Evolutionary conservation across 2,329 filamentous ascomycete species (phyloP).

Genomic region (Lachnellula arida): DNA sequence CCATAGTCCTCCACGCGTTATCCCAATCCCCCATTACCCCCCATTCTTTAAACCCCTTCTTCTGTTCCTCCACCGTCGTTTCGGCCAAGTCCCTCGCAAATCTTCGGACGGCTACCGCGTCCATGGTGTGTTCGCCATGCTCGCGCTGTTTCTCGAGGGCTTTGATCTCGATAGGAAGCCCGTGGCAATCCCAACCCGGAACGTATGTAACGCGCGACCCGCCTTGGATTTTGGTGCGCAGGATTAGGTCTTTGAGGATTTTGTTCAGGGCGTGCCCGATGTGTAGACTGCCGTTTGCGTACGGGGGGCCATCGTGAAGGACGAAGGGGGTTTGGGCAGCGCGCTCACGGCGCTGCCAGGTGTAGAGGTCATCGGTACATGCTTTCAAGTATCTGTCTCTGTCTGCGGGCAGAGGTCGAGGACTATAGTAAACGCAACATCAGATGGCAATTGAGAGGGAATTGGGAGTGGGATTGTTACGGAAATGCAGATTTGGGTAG

Average conservation of each 20-base stretch:
- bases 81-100: constrained; percentile 62
- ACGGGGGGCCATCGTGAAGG: constrained; percentile 93
- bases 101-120: constrained; percentile 55
- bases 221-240: no score
- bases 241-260: constrained; percentile 71
- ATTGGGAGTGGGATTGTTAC: constrained; percentile 36
- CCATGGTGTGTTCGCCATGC: constrained; percentile 35
- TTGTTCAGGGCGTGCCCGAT: constrained; percentile 96
- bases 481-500: constrained; percentile 72
- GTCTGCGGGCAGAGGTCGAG: constrained; percentile 38
- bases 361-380: constrained; percentile 84
- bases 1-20: constrained; percentile 73
- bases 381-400: constrained; percentile 58
- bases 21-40: constrained; percentile 81
- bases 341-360: constrained; percentile 62
- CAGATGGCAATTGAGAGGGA: constrained; percentile 3
- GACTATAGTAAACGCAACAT: constrained; percentile 20
- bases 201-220: constrained; percentile 60
- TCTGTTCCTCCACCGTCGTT: constrained; percentile 67
- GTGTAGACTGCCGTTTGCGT: constrained; percentile 89
- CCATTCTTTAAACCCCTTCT: constrained; percentile 66
- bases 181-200: constrained; percentile 97
- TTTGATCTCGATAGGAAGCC: constrained; percentile 94
- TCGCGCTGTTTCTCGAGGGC: constrained; percentile 50
- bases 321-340: constrained; percentile 54